Conservation (phyloP, 1,284 basidiomycete species). For the Cerioporus squamosus region DNA sequence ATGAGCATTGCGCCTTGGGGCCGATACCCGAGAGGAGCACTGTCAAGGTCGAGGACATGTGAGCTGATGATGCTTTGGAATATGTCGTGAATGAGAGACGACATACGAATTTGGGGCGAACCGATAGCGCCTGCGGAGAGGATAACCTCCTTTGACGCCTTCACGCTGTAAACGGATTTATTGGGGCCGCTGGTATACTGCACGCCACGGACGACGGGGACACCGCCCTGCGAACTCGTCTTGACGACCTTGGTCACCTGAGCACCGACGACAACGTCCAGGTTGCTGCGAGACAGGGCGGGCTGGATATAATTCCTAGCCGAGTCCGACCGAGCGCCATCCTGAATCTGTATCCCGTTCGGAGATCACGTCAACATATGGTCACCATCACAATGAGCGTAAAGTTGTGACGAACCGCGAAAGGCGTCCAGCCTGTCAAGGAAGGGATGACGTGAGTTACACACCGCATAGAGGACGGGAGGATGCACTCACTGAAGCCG, state of each 20-base stretch:
- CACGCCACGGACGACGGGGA: slow-evolving; percentile 36
- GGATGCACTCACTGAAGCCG: slow-evolving; percentile 40
- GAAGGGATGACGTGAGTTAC: neutral
- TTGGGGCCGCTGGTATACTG: slow-evolving; percentile 27
- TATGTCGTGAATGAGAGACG: slow-evolving; percentile 27
- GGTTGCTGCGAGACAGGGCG: slow-evolving; percentile 37
- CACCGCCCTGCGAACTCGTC: slow-evolving; percentile 18
- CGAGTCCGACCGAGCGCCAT: slow-evolving; percentile 35
- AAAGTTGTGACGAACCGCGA: neutral
- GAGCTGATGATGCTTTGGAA: neutral
- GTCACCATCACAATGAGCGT: neutral
- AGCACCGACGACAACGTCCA: slow-evolving; percentile 45
- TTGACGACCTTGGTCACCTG: slow-evolving; percentile 43
- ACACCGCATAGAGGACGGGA: too few species aligned
- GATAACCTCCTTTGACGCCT: slow-evolving; percentile 30
- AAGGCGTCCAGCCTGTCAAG: slow-evolving; percentile 7
- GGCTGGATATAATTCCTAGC: slow-evolving; percentile 35
- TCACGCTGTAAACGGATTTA: slow-evolving; percentile 16
- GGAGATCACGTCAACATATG: neutral
- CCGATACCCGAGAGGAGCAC: slow-evolving; percentile 35
- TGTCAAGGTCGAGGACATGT: slow-evolving; percentile 15
- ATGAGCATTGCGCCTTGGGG: slow-evolving; percentile 8
- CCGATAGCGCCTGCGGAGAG: slow-evolving; percentile 23
- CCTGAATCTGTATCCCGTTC: slow-evolving; percentile 9
- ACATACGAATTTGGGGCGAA: slow-evolving; percentile 38